Conservation (phyloP, 192 early-diverging fungal species). For the Podila epigama region DNA sequence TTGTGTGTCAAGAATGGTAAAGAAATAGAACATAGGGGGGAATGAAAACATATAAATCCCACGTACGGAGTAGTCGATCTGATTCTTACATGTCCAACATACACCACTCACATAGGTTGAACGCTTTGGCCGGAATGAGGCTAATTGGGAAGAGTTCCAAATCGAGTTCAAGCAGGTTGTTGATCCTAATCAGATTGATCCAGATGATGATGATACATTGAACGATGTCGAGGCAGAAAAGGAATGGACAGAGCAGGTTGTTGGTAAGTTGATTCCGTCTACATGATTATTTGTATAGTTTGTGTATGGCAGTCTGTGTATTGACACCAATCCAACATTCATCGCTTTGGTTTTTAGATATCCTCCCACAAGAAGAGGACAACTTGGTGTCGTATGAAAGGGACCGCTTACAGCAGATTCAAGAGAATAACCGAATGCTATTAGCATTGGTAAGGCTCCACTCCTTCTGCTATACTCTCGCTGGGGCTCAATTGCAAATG, state of each 20-base stretch:
- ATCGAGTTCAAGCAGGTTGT: slow-evolving; percentile 53
- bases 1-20: slow-evolving; percentile 80
- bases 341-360: slow-evolving; percentile 4
- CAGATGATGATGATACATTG: background rate
- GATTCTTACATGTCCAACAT: background rate
- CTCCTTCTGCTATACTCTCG: background rate
- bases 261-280: slow-evolving; percentile 2
- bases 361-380: slow-evolving; percentile 42
- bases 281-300: background rate
- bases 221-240: background rate
- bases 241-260: slow-evolving; percentile 13
- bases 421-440: slow-evolving; percentile 67
- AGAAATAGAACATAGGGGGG: background rate
- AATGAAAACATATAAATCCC: no score
- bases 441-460: slow-evolving; percentile 58
- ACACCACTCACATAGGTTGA: slow-evolving; percentile 58
- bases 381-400: slow-evolving; percentile 65
- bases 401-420: slow-evolving; percentile 61
- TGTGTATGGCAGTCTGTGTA: background rate
- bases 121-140: slow-evolving; percentile 83
- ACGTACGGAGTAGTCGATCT: background rate
- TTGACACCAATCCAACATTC: background rate
- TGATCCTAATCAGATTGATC: background rate
- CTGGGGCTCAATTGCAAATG: no score
- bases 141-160: slow-evolving; percentile 81